Evolutionary conservation across 2,329 filamentous ascomycete genomes (phyloP).

Genomic region (Tolypocladium endophyticum): DNA sequence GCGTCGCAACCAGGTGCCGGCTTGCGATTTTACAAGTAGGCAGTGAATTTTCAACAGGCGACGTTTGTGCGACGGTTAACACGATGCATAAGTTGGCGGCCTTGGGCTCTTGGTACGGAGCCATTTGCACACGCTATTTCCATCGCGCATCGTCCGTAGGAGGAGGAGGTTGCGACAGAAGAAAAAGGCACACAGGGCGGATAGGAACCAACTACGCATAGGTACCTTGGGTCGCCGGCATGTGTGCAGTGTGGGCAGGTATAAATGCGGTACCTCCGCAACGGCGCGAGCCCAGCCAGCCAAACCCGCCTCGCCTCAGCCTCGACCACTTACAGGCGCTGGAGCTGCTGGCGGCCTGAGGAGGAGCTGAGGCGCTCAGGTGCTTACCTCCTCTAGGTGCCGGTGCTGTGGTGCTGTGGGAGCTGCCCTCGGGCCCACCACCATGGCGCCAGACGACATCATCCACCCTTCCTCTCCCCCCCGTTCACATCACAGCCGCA

Average conservation of each 20-base stretch:
- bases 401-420: conserved; percentile 3
- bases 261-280: not conserved
- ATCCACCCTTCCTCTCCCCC: conserved; percentile 10
- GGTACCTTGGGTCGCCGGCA: too few relatives aligned
- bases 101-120: not conserved
- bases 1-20: not conserved
- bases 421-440: conserved; percentile 10
- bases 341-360: not conserved
- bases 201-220: not conserved
- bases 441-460: conserved; percentile 13
- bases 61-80: not conserved
- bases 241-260: not conserved
- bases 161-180: not conserved
- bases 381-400: not conserved
- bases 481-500: conserved; percentile 7
- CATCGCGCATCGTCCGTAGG: not conserved
- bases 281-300: not conserved
- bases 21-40: not conserved
- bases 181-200: not conserved
- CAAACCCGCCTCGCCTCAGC: not conserved
- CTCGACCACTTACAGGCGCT: not conserved
- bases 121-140: not conserved
- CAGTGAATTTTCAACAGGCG: not conserved
- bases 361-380: not conserved
- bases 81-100: not conserved